phyloP scores from a whole-genome alignment of 169 alveolate species.

The Plasmodium gallinaceum region DNA sequence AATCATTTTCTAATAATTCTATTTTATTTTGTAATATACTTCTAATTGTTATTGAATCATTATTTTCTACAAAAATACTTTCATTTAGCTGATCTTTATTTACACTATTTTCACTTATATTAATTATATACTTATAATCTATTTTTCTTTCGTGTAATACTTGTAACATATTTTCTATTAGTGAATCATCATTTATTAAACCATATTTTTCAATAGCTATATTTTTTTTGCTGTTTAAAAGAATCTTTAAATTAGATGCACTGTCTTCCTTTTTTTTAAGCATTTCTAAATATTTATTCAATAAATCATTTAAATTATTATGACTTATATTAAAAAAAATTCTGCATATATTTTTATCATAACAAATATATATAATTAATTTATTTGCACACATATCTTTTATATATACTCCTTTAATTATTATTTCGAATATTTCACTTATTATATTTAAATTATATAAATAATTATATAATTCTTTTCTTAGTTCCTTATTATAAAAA shows the following conservation, averaged over 20 bases:
- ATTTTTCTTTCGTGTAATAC: constrained; percentile 17
- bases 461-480: constrained; percentile 26
- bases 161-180: constrained; percentile 74
- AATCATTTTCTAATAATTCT: constrained; percentile 48
- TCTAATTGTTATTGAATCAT: constrained; percentile 8
- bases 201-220: constrained; percentile 2
- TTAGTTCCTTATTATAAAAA: constrained; percentile 14
- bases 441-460: constrained; percentile 28
- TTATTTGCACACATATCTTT: constrained; percentile 15
- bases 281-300: constrained; percentile 8
- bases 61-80: constrained; percentile 19
- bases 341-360: constrained; percentile 32
- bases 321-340: constrained; percentile 25
- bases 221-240: constrained; percentile 13
- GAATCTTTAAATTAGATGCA: constrained; percentile 1
- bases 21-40: constrained; percentile 50
- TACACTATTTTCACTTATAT: constrained; percentile 10
- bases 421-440: constrained; percentile 54
- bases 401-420: constrained; percentile 39
- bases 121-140: constrained; percentile 34
- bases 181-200: constrained; percentile 62
- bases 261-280: constrained; percentile 27
- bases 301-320: constrained; percentile 7
- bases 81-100: not conserved
- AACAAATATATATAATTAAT: constrained; percentile 23